Evolutionary conservation across 768 basidiomycete species (phyloP).

Genomic region (Hirschioporus abietinus): DNA sequence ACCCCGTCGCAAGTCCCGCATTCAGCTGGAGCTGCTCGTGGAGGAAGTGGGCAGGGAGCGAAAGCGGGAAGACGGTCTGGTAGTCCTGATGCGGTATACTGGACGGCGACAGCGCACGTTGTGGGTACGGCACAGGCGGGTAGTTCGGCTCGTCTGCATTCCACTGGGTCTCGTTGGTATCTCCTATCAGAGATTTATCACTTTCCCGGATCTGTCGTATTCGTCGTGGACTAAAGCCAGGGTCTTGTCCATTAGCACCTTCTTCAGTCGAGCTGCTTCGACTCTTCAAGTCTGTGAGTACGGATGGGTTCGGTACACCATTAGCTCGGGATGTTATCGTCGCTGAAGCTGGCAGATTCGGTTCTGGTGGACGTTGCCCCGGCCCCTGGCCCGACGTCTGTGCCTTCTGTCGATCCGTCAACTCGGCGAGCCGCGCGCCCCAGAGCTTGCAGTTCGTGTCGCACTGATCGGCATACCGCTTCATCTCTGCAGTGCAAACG

Average conservation of each 20-base stretch:
- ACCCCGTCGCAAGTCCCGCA: neutral
- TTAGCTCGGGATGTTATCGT: neutral
- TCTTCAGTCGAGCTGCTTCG: neutral
- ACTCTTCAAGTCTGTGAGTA: too few species aligned
- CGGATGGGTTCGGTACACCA: neutral
- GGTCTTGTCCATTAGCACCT: too few species aligned
- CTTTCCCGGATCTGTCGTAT: neutral
- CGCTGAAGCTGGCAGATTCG: neutral
- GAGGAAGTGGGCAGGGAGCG: conserved; percentile 41
- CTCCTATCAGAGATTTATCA: too few species aligned
- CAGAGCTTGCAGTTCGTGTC: conserved; percentile 64
- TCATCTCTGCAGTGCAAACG: conserved; percentile 47
- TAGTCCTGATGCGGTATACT: conserved; percentile 32
- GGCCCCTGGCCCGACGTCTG: neutral
- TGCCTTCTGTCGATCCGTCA: conserved; percentile 16
- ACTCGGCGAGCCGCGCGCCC: conserved; percentile 44
- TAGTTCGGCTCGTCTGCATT: neutral
- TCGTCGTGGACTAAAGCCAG: neutral
- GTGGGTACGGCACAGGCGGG: neutral
- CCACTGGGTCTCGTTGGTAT: neutral
- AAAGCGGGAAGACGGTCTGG: conserved; percentile 50
- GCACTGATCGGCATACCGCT: conserved; percentile 61
- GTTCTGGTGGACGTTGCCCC: neutral
- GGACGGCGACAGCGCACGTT: neutral
- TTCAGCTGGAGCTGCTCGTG: neutral